These are phyloP conservation scores for Trebouxiophyceae sp. DNA, from an alignment of 163 green algal genomes.

Conservation along the genomic window DNA sequence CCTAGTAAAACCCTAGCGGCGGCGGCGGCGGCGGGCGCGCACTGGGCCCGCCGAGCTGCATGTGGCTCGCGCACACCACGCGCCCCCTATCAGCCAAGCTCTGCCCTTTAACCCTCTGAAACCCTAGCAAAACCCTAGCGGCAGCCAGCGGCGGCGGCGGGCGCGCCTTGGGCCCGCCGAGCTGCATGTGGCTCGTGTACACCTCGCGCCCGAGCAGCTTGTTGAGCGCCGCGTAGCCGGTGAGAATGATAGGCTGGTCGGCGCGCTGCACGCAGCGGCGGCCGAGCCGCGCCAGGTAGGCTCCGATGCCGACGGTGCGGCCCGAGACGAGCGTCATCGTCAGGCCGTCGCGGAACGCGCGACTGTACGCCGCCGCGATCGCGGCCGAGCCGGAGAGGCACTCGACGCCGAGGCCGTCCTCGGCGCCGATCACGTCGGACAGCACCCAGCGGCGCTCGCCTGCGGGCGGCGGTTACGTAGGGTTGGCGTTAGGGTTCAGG, in stretches of 20 bases:
- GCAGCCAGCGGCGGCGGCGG: no score
- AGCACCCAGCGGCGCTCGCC: constrained; percentile 60
- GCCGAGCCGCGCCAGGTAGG: constrained; percentile 95
- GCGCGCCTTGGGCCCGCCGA: constrained; percentile 80
- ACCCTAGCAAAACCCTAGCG: no score
- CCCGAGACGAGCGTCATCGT: constrained; percentile 90
- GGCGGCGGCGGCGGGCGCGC: constrained; percentile 22
- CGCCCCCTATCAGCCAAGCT: no score
- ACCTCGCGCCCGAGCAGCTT: constrained; percentile 95
- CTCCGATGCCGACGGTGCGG: constrained; percentile 94
- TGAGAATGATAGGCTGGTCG: constrained; percentile 98
- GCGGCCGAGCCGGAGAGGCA: constrained; percentile 88
- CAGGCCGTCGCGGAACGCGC: constrained; percentile 81
- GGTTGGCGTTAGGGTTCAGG: not conserved
- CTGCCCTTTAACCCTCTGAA: no score
- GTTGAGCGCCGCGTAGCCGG: constrained; percentile 93
- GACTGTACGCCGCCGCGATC: constrained; percentile 65
- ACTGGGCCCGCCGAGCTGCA: constrained; percentile 91
- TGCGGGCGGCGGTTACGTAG: constrained; percentile 11
- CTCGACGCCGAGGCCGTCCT: constrained; percentile 96
- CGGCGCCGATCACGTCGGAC: constrained; percentile 82
- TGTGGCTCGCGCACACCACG: constrained; percentile 91
- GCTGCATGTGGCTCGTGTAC: constrained; percentile 97
- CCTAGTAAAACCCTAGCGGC: no score
- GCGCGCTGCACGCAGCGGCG: constrained; percentile 81